phyloP scores from a whole-genome alignment of 768 basidiomycete genomes.

The Russula sp. region DNA sequence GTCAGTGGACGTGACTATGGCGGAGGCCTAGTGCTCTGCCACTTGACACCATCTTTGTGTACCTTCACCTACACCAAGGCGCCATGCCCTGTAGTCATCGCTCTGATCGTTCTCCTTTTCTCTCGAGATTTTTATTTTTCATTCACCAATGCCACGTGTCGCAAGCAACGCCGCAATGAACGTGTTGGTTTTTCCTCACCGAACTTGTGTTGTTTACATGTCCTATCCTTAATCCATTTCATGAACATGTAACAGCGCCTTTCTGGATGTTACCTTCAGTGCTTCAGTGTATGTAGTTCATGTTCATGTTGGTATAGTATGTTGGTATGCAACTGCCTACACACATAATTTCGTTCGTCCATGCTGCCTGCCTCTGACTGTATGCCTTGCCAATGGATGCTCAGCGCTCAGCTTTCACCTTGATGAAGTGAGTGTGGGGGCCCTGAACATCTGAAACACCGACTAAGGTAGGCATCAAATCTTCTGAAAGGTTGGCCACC shows the following conservation, averaged over 20 bases:
- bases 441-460: background rate
- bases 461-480: background rate
- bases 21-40: conserved; percentile 15
- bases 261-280: background rate
- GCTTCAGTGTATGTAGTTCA: background rate
- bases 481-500: background rate
- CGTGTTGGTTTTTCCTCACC: conserved; percentile 10
- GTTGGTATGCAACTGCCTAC: background rate
- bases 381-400: background rate
- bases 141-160: conserved; percentile 1
- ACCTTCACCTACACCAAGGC: conserved; percentile 5
- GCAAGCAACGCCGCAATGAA: conserved; percentile 17
- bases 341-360: background rate
- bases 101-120: conserved; percentile 9
- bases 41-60: background rate
- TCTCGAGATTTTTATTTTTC: background rate
- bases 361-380: too few relatives aligned
- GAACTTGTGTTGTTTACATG: conserved; percentile 21
- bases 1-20: conserved; percentile 26
- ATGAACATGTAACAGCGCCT: background rate
- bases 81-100: conserved; percentile 6
- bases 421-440: background rate
- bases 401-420: background rate
- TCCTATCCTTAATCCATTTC: background rate
- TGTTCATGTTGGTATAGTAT: too few relatives aligned